Evolutionary conservation across 768 basidiomycete genomes (phyloP).

Genomic region (Lentinula sp.): DNA sequence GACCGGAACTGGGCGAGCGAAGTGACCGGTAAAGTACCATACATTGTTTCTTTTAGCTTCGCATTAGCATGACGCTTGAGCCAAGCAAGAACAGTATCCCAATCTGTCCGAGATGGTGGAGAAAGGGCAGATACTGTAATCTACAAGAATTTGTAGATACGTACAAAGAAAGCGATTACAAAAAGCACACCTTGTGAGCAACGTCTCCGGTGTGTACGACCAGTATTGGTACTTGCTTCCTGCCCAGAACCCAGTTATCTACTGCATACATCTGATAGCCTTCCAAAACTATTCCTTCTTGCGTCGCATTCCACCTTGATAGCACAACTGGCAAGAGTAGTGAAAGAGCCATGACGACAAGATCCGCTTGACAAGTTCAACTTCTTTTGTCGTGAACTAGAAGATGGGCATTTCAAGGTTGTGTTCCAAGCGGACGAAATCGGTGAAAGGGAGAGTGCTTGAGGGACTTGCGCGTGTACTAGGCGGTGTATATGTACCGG

Average conservation of each 20-base stretch:
- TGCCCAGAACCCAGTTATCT: conserved; percentile 78
- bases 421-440: too few species aligned
- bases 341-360: background rate
- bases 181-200: conserved; percentile 43
- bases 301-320: conserved; percentile 42
- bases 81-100: conserved; percentile 54
- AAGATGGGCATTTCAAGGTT: background rate
- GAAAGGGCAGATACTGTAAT: conserved; percentile 55
- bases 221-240: conserved; percentile 54
- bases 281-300: conserved; percentile 41
- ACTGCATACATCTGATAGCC: conserved; percentile 85
- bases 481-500: too few species aligned
- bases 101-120: conserved; percentile 41
- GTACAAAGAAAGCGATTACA: conserved; percentile 14
- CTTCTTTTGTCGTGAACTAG: background rate
- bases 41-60: conserved; percentile 68
- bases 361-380: too few species aligned
- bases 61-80: conserved; percentile 62
- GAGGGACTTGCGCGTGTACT: background rate
- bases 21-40: conserved; percentile 73
- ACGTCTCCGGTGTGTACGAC: conserved; percentile 76
- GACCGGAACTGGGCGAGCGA: conserved; percentile 85
- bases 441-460: too few species aligned
- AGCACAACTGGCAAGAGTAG: conserved; percentile 13
- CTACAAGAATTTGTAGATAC: conserved; percentile 24